Percentiles rank a stretch among this genome's conserved stretches.
Conservation (phyloP, 441 rosid genomes). For the Croton laevigatus region DNA sequence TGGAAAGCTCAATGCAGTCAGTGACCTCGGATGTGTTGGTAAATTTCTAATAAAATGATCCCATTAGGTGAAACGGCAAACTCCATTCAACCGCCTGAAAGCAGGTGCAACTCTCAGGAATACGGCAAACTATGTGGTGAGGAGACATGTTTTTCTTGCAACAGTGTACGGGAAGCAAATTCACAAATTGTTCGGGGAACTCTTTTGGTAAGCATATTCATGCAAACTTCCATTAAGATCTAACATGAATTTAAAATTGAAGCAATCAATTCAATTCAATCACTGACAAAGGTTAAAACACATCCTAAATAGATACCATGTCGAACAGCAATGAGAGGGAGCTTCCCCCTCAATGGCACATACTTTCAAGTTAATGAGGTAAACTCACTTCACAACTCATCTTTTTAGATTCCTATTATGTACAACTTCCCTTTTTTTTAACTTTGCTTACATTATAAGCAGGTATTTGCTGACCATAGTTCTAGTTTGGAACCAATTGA, state of each 20-base stretch:
- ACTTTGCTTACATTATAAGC: conserved; percentile 18
- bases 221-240: background rate
- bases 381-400: conserved; percentile 7
- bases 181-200: conserved; percentile 86
- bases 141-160: conserved; percentile 74
- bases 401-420: background rate
- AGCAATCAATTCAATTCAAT: background rate
- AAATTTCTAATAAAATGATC: background rate
- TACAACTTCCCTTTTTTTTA: background rate
- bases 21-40: background rate
- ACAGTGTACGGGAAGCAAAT: conserved; percentile 60
- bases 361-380: conserved; percentile 98
- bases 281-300: conserved; percentile 15
- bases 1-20: background rate
- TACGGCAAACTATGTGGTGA: conserved; percentile 57
- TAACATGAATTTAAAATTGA: background rate
- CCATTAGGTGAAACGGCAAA: conserved; percentile 69
- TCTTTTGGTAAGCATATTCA: conserved; percentile 57
- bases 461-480: conserved; percentile 93
- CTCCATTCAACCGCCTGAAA: conserved; percentile 63
- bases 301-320: conserved; percentile 74
- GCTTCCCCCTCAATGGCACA: conserved; percentile 94
- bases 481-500: conserved; percentile 79
- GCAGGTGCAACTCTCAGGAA: conserved; percentile 46
- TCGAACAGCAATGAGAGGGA: conserved; percentile 95